Base-by-base conservation (phyloP, 257 asterid species). In the Gardenia jasminoides region DNA sequence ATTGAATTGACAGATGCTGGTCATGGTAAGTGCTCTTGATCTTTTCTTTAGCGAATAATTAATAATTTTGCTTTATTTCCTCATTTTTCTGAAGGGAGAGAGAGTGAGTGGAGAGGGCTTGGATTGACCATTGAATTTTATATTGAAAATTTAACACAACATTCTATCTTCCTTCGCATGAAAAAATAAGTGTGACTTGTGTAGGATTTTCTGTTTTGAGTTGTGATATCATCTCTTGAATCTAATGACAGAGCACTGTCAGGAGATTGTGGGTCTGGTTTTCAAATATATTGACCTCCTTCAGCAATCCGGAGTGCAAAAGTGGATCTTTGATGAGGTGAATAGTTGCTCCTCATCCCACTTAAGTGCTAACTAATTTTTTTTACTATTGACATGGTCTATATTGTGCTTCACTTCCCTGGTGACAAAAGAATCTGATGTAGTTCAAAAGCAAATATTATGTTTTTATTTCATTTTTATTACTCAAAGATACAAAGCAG, bases 301-400 rank as follows among this genome's bases (percentile, higher is more conserved):
- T 78, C 97, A 93, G 86, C 88, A 87, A 76, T 85, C 97, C 74
- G 97, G 92, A 79, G 87, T 91, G 62, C 80, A 85, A 78, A 86
- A 90, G 62, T 88, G 97, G 97, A 93, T 93, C 82, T 91, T 91
- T 84, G 92, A 88, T 81, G 97, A 93, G 97, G 97, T 93, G n/a
- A 20, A 3, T 17, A 20, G 62, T 56, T 56, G n/a, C 7, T 3
- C 20, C 22, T 56, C 62, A 17, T 56, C 19, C 62, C 62, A 56
- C 8, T 56, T 4, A 56, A 19, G 9, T 17, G 62, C 26, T 0
- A 56, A 20, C 62, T 56, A 19, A 9, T 19, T 56, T 56, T 8
- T 36, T 24, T 19, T 56, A 17, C 22, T 16, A 56, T 19, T 4
- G 62, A 56, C 62, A 56, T 56, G 62, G 62, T 3, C 58, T 52